Evolutionary conservation across 2,329 filamentous ascomycete species (phyloP), one percentile per base, ranked within the genome.

Genomic region (Aspergillus proliferans): DNA sequence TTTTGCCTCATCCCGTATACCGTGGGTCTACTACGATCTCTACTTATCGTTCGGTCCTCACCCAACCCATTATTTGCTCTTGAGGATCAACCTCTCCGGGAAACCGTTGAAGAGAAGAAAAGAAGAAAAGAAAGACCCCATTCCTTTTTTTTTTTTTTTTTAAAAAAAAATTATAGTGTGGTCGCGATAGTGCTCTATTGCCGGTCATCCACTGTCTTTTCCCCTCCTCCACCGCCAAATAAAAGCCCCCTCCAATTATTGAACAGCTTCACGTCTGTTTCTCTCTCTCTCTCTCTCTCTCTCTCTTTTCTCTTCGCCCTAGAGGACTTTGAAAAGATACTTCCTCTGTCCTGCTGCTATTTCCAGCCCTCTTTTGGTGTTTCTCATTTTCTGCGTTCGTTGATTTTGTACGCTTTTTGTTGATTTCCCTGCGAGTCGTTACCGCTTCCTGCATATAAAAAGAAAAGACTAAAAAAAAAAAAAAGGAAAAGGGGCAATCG

Each of bases 391-490:
- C n/a, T 18, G 34, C 34, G 6, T 19, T 19, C 10, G 18, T 40
- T 40, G n/a, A 21, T 19, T 40, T 43, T 8, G 22, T 43, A 12
- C 19, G 12, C 22, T 26, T 43, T 14, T 28, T 12, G 3, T 28
- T 43, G 6, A 22, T 43, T 43, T 43, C n/a, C 41, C 22, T 26
- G 24, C 41, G 24, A 26, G 14, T 18, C 22, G 24, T 43, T 15
- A 28, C 41, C 24, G 22, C 24, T 43, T 43, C 41, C 41, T 43
- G 22, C 41, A 28, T 43, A 43, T 28, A 43, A 43, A 43, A 43
- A 28, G 19, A 18, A 28, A 40, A 22, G 9, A 12, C 9, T 4
- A 30, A 40, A 19, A 40, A 40, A 40, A 19, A n/a, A 14, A 39
- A 15, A 15, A 15, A 40, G 18, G 18, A 40, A 40, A 40, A 40